Conservation (phyloP, 306 rosid genomes). For the Dalbergia oliveri region DNA sequence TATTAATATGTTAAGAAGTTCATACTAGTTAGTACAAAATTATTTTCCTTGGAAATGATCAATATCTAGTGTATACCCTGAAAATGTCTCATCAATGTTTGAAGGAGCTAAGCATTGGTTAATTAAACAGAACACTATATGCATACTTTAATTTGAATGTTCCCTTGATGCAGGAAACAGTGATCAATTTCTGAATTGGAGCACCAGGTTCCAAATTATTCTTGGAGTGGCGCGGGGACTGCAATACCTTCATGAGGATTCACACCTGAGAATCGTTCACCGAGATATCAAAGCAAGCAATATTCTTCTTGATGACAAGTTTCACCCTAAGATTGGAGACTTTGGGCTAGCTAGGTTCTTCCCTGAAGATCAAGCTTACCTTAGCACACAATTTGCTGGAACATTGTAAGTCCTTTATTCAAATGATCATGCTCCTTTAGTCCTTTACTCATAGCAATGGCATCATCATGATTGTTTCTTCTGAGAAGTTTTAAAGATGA, state of each 20-base stretch:
- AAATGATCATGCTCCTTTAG: no score
- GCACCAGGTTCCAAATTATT: constrained; percentile 73
- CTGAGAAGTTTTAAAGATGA: no score
- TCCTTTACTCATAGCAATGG: no score
- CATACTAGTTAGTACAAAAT: no score
- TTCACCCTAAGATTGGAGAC: constrained; percentile 82
- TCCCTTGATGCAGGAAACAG: constrained; percentile 54
- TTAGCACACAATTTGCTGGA: constrained; percentile 87
- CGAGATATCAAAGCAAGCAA: constrained; percentile 90
- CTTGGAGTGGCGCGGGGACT: constrained; percentile 81
- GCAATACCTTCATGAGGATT: constrained; percentile 89
- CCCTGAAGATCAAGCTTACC: constrained; percentile 87
- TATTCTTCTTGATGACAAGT: constrained; percentile 85
- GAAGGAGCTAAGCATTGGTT: no score
- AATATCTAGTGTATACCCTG: no score
- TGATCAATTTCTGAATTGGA: constrained; percentile 70
- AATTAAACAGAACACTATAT: background rate
- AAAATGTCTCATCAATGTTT: no score
- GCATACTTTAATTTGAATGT: background rate
- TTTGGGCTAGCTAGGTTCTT: constrained; percentile 89
- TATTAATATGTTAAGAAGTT: no score
- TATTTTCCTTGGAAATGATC: no score
- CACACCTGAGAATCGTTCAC: constrained; percentile 76
- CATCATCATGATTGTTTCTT: no score
- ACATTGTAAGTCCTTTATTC: constrained; percentile 65